These are phyloP conservation scores for Curvularia lunata DNA, from an alignment of 2,329 filamentous ascomycete species.

Conservation along the genomic window DNA sequence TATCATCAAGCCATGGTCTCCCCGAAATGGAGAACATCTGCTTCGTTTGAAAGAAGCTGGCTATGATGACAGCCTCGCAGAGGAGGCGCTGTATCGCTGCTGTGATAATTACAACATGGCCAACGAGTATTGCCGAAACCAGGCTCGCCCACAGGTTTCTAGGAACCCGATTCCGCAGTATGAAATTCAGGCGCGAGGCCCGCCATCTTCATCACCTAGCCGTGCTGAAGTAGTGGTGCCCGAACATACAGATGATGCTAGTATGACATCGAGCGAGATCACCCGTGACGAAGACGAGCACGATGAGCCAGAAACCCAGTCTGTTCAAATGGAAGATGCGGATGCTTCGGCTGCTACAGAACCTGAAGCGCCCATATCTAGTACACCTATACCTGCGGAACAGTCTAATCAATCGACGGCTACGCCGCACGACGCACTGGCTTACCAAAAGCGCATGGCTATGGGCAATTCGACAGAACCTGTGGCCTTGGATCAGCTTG, in stretches of 20 bases:
- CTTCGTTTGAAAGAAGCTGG: conserved; percentile 54
- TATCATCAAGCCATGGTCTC: conserved; percentile 59
- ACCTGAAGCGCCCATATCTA: conserved; percentile 17
- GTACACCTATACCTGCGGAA: conserved; percentile 28
- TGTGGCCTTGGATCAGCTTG: conserved; percentile 77
- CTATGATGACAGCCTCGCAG: conserved; percentile 67
- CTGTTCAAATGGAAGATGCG: conserved; percentile 50
- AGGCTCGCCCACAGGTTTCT: conserved; percentile 63
- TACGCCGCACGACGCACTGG: conserved; percentile 34
- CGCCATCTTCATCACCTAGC: conserved; percentile 40
- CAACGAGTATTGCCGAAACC: conserved; percentile 75
- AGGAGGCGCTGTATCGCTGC: conserved; percentile 83
- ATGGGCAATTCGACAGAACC: conserved; percentile 46
- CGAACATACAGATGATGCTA: conserved; percentile 37
- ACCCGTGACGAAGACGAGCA: conserved; percentile 34
- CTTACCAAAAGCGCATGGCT: conserved; percentile 44
- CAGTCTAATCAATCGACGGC: conserved; percentile 20
- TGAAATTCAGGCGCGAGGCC: conserved; percentile 41
- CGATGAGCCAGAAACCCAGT: conserved; percentile 42
- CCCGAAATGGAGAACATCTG: conserved; percentile 55
- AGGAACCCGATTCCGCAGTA: conserved; percentile 70
- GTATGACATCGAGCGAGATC: conserved; percentile 35
- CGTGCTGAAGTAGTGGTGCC: conserved; percentile 44
- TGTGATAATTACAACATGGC: conserved; percentile 68
- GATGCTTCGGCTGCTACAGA: conserved; percentile 24